Evolutionary conservation across 257 asterid species (phyloP), one percentile per base, ranked within the genome.

Genomic region (Solanum rostratum): DNA sequence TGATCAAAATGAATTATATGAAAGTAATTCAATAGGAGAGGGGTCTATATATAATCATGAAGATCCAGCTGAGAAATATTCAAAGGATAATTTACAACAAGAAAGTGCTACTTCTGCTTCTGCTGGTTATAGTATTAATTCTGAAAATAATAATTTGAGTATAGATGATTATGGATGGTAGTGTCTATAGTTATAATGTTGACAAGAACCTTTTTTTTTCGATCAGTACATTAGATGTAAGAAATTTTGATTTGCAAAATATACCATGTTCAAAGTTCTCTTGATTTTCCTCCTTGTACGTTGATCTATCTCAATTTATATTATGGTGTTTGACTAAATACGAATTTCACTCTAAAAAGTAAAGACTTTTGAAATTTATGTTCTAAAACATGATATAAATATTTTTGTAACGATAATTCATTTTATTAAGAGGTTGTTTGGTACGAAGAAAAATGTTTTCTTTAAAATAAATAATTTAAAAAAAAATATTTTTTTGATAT

Each of bases 111-210:
- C 1, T 33, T 33, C 39, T 12, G 8, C 24, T 30, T 69, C 27
- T 37, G 29, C 50, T 69, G 16, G 55, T 43, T 46, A 74, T 59
- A 81, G 57, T 59, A 2, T 57, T n/a, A 37, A 59, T 81, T 45
- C 70, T 81, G 54, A 52, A 55, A 81, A 22, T 39, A 81, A 57
- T 81, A 55, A 55, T 53, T 45, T 81, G 41, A 81, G 55, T 63
- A 57, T 81, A 50, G 73, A 81, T 60, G 74, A 81, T 81, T 81
- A 81, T 81, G 74, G 81, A 74, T 74, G 81, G 60, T 45, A 74
- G 81, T 45, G 41, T 5, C 59, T 45, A n/a, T n/a, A 74, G 0
- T 74, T 69, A 69, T 22, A 66, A n/a, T 43, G 7, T 5, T 45
- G 55, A 43, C 6, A n/a, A 22, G 20, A 37, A 71, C 20, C 10